phyloP scores from a whole-genome alignment of 352 stramenopile species.

The Phytophthora nicotianae region DNA sequence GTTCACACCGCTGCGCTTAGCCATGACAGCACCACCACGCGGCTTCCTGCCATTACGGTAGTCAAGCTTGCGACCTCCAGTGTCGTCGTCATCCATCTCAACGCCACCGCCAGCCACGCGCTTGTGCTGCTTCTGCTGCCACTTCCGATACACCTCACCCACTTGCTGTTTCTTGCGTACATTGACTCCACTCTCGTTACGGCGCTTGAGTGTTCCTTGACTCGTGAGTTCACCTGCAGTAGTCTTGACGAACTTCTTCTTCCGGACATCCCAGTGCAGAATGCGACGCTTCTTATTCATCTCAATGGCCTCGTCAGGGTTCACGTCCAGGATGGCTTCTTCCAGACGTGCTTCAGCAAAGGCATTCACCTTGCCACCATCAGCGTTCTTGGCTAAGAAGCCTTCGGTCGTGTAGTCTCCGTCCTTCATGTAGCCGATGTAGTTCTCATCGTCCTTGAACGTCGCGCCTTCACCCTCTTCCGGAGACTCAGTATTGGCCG shows the following conservation, averaged over 20 bases:
- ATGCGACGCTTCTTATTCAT: slow-evolving; percentile 98
- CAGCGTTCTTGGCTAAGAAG: slow-evolving; percentile 71
- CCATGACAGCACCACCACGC: slow-evolving; percentile 34
- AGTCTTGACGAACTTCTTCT: slow-evolving; percentile 96
- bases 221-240: slow-evolving; percentile 90
- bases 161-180: slow-evolving; percentile 87
- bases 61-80: slow-evolving; percentile 56
- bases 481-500: slow-evolving; percentile 18
- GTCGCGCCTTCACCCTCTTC: slow-evolving; percentile 38
- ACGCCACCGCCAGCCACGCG: slow-evolving; percentile 74
- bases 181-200: slow-evolving; percentile 84
- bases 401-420: slow-evolving; percentile 77
- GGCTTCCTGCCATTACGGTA: slow-evolving; percentile 86
- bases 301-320: slow-evolving; percentile 97
- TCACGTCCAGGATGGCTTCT: slow-evolving; percentile 97
- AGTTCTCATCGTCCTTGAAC: slow-evolving; percentile 87
- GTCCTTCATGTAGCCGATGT: slow-evolving; percentile 87
- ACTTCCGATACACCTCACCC: slow-evolving; percentile 95
- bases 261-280: slow-evolving; percentile 98
- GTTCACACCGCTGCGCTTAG: slow-evolving; percentile 61
- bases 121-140: slow-evolving; percentile 92
- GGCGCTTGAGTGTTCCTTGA: slow-evolving; percentile 79
- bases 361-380: slow-evolving; percentile 79
- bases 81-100: slow-evolving; percentile 64
- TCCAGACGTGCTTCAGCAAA: slow-evolving; percentile 91